These are phyloP conservation scores for Leishmania tarentolae DNA, from an alignment of 208 protist genomes.

Conservation along the genomic window DNA sequence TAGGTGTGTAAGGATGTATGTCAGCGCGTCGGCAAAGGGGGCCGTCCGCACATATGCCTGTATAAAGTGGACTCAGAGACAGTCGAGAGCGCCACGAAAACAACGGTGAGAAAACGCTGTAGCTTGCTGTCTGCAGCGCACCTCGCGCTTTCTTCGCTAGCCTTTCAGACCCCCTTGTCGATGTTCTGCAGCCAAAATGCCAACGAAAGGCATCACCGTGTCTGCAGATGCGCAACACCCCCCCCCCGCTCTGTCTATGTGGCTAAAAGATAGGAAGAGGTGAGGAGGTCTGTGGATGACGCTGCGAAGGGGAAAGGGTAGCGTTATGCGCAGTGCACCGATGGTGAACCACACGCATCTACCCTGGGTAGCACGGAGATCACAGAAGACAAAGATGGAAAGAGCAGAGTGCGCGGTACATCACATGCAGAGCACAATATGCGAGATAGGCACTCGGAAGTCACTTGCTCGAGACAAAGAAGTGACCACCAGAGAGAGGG, in stretches of 20 bases:
- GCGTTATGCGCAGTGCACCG: not conserved
- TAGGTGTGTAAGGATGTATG: slow-evolving; percentile 7
- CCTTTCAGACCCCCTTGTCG: not conserved
- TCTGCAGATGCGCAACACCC: not conserved
- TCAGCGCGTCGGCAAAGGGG: not conserved
- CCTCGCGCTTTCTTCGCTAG: not conserved
- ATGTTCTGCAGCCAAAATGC: not conserved
- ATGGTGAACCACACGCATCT: not conserved
- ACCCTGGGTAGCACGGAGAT: not conserved
- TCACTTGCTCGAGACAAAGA: not conserved
- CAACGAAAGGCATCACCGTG: not conserved
- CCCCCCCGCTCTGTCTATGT: not conserved
- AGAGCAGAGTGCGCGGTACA: not conserved
- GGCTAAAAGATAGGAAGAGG: not conserved
- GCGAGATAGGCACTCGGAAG: not conserved
- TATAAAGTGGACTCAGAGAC: not conserved
- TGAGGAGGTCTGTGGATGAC: not conserved
- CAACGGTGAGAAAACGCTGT: not conserved
- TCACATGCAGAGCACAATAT: not conserved
- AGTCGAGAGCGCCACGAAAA: not conserved
- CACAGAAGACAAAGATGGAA: not conserved
- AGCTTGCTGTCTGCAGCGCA: not conserved
- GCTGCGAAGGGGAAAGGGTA: not conserved
- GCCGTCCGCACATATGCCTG: not conserved
- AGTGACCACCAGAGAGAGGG: not conserved